These are phyloP conservation scores for Pythium dissotocum DNA, from an alignment of 352 stramenopile species.

Conservation along the genomic window DNA sequence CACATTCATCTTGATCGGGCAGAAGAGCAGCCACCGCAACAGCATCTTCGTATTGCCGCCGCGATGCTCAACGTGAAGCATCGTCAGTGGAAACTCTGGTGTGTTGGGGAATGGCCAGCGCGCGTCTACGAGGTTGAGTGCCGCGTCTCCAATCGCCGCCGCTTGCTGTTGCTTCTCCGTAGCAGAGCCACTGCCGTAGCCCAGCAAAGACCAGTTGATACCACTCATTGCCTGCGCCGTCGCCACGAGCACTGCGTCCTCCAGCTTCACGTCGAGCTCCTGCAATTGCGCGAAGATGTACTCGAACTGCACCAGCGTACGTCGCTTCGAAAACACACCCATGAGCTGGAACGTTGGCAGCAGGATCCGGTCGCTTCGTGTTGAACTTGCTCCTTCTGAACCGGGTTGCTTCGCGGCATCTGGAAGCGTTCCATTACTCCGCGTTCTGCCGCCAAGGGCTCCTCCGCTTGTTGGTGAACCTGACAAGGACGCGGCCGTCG, in stretches of 20 bases:
- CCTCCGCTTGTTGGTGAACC: neutral
- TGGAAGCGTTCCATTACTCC: constrained; percentile 2
- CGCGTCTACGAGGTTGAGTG: constrained; percentile 26
- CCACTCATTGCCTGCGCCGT: constrained; percentile 75
- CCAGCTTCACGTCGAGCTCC: constrained; percentile 85
- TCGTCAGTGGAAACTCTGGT: constrained; percentile 24
- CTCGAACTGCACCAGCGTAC: constrained; percentile 76
- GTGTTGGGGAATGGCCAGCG: constrained; percentile 27
- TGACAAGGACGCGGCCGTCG: constrained; percentile 16
- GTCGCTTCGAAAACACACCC: constrained; percentile 65
- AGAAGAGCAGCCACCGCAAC: constrained; percentile 77
- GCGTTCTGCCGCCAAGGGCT: neutral
- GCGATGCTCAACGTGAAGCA: constrained; percentile 31
- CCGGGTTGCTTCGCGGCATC: constrained; percentile 13
- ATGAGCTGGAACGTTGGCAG: constrained; percentile 83
- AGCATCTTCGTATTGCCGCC: constrained; percentile 74
- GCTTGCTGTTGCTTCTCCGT: constrained; percentile 35
- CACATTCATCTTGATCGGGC: constrained; percentile 85
- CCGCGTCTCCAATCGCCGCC: constrained; percentile 34
- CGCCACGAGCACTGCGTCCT: constrained; percentile 77
- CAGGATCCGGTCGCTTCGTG: constrained; percentile 36
- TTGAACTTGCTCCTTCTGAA: constrained; percentile 21
- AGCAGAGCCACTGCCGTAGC: neutral
- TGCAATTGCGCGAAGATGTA: constrained; percentile 88
- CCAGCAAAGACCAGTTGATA: constrained; percentile 56